Conservation (phyloP, 176 grass and related monocot species). For the Carex kokanica region DNA sequence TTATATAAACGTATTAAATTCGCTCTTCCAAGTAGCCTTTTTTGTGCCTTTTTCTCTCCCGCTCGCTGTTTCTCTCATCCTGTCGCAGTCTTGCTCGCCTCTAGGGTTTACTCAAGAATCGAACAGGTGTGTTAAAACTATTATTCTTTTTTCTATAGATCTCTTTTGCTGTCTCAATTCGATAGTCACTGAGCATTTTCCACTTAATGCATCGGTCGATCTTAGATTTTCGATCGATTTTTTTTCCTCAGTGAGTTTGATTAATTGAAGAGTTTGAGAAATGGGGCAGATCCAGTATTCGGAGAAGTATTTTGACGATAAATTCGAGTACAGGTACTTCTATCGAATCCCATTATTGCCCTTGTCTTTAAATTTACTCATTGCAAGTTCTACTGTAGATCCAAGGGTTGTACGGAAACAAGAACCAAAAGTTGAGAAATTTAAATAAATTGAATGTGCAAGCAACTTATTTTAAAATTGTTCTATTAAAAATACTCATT, state of each 20-base stretch:
- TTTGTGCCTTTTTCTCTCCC: not conserved
- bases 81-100: not conserved
- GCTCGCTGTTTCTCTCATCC: not conserved
- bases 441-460: not conserved
- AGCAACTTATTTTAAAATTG: not conserved
- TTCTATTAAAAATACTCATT: not conserved
- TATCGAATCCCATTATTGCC: not conserved
- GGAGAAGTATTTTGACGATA: slow-evolving; percentile 98
- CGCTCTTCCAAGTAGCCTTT: not conserved
- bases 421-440: not conserved
- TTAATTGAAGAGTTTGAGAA: slow-evolving; percentile 16
- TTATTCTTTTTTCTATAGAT: not conserved
- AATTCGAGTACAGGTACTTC: slow-evolving; percentile 84
- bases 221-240: not conserved
- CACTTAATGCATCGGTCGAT: not conserved
- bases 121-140: not conserved
- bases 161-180: not conserved
- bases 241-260: not conserved
- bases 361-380: not conserved
- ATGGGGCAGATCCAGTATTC: slow-evolving; percentile 99
- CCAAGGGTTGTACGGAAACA: not conserved
- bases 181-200: not conserved
- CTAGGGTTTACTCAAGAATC: slow-evolving; percentile 6
- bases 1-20: slow-evolving; percentile 1
- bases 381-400: not conserved